These are phyloP conservation scores for Tricholomella constricta DNA, from an alignment of 768 basidiomycete genomes.

Conservation along the genomic window DNA sequence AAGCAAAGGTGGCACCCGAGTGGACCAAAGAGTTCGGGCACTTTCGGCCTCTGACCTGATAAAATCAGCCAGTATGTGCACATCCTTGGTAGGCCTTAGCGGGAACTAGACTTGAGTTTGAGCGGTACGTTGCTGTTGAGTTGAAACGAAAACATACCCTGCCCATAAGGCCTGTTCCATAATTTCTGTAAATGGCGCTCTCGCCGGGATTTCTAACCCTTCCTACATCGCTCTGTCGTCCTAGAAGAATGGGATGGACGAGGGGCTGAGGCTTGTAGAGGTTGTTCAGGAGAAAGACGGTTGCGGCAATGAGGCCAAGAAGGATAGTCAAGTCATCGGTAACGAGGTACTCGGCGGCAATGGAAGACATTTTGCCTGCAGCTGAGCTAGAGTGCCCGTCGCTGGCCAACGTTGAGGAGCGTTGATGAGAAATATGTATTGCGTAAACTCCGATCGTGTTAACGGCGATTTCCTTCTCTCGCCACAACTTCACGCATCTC, in stretches of 20 bases:
- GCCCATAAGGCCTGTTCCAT: constrained; percentile 81
- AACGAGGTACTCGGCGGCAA: constrained; percentile 61
- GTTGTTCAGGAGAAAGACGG: constrained; percentile 75
- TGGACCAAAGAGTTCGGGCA: constrained; percentile 77
- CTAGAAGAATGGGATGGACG: constrained; percentile 92
- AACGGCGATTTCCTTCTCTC: constrained; percentile 12
- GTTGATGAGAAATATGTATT: no score
- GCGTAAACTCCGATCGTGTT: constrained; percentile 11
- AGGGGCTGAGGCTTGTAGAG: constrained; percentile 81
- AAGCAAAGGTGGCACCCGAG: constrained; percentile 49
- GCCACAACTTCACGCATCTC: background rate
- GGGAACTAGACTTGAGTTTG: constrained; percentile 58
- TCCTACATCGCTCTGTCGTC: constrained; percentile 88
- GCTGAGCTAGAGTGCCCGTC: no score
- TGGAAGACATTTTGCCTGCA: constrained; percentile 11
- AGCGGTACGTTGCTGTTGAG: constrained; percentile 3
- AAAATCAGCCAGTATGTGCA: constrained; percentile 65
- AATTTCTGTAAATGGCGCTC: constrained; percentile 90
- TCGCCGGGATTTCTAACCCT: constrained; percentile 79
- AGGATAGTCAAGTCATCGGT: constrained; percentile 83
- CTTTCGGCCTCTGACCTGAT: constrained; percentile 66
- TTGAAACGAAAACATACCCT: constrained; percentile 52
- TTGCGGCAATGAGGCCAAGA: constrained; percentile 72
- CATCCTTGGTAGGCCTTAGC: constrained; percentile 68
- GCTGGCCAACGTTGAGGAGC: no score